A percentile compares a stretch with the other conserved stretches of the same genome.
Evolutionary conservation across 352 stramenopile species (phyloP).

Genomic region (Pythium sp.): DNA sequence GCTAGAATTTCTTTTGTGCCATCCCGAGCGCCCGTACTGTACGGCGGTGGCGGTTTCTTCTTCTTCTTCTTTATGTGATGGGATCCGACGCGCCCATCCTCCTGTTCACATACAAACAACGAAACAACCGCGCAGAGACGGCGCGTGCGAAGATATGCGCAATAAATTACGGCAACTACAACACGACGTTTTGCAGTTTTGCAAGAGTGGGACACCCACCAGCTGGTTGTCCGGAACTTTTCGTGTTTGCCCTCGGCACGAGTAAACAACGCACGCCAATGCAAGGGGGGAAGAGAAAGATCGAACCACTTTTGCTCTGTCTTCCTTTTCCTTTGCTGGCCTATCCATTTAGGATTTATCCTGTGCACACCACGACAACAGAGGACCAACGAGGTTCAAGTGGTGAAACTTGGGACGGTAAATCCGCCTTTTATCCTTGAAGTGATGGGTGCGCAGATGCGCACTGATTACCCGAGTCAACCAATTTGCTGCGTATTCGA

Average conservation of each 20-base stretch:
- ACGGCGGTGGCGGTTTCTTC: neutral
- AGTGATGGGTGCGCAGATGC: neutral
- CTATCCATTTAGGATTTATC: neutral
- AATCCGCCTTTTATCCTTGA: neutral
- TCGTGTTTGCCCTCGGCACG: neutral
- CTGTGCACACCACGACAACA: neutral
- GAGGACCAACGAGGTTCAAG: neutral
- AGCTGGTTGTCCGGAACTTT: conserved; percentile 7
- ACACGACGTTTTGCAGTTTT: conserved; percentile 1
- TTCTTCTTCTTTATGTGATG: conserved; percentile 4
- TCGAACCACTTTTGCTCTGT: neutral
- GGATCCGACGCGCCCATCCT: neutral
- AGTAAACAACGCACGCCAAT: conserved; percentile 2
- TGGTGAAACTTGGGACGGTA: neutral
- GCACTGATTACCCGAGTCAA: neutral
- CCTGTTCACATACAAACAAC: neutral
- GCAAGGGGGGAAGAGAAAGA: neutral
- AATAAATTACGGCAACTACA: conserved; percentile 10
- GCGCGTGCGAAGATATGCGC: conserved; percentile 3
- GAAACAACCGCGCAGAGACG: neutral
- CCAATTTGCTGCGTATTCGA: neutral
- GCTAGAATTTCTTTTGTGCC: conserved; percentile 20
- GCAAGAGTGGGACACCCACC: neutral
- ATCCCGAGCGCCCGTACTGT: neutral
- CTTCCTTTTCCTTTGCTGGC: neutral